Evolutionary conservation across 129 eudicot genomes (phyloP).

Genomic region (Artemisia tridentata): DNA sequence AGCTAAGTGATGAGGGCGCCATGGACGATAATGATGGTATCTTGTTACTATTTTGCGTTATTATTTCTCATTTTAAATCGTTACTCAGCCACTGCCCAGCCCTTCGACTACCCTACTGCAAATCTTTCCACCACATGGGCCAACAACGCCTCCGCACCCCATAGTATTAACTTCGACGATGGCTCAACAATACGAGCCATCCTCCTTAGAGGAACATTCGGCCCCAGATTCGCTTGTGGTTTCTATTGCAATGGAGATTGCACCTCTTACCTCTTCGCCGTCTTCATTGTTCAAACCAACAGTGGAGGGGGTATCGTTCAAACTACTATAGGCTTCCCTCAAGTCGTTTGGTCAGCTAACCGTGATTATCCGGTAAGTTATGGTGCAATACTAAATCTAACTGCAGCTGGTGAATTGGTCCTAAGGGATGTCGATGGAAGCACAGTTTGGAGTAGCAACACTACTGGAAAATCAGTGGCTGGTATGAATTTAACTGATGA

Average conservation of each 20-base stretch:
- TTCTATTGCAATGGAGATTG: slow-evolving; percentile 25
- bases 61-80: background rate
- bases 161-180: background rate
- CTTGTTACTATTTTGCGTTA: background rate
- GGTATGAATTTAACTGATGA: slow-evolving; percentile 20
- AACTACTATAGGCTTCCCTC: slow-evolving; percentile 1
- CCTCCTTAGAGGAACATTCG: background rate
- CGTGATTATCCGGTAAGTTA: slow-evolving; percentile 21
- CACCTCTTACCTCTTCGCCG: slow-evolving; percentile 2
- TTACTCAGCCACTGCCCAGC: slow-evolving; percentile 3
- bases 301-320: background rate
- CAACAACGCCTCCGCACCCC: background rate
- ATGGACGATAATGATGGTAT: too few species aligned
- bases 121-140: slow-evolving; percentile 15
- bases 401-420: slow-evolving; percentile 18
- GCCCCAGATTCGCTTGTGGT: slow-evolving; percentile 16
- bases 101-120: slow-evolving; percentile 6
- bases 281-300: slow-evolving; percentile 18
- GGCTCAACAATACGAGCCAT: slow-evolving; percentile 2
- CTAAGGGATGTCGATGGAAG: slow-evolving; percentile 30
- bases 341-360: slow-evolving; percentile 38
- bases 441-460: slow-evolving; percentile 32
- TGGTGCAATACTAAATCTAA: slow-evolving; percentile 16
- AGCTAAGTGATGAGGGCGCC: too few species aligned
- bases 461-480: slow-evolving; percentile 7